Conservation (phyloP, 164 flowering plant species). For the Vitis rotundifolia region DNA sequence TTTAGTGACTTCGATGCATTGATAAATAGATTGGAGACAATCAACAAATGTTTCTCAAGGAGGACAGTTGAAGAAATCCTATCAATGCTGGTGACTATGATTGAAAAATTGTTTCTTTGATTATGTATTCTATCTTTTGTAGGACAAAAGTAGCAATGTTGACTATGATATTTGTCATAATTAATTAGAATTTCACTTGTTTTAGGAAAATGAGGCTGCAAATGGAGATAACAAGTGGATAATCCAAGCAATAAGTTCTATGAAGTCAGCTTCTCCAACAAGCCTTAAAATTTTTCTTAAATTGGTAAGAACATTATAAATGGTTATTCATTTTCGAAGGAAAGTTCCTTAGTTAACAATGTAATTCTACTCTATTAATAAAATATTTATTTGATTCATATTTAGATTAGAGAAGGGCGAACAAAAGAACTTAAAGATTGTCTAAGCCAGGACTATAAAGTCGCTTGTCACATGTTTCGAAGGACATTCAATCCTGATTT, state of each 20-base stretch:
- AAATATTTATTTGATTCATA: not conserved
- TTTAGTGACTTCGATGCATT: not conserved
- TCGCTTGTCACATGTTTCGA: not conserved
- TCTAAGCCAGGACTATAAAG: not conserved
- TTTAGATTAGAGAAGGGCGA: slow-evolving; percentile 12
- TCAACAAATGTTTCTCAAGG: slow-evolving; percentile 16
- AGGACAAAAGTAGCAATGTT: too few relatives aligned
- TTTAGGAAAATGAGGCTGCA: slow-evolving; percentile 8
- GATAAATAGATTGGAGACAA: slow-evolving; percentile 16
- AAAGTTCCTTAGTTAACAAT: too few relatives aligned
- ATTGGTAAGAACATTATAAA: not conserved
- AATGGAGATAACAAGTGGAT: not conserved
- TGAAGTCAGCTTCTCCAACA: slow-evolving; percentile 10
- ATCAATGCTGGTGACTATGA: slow-evolving; percentile 10
- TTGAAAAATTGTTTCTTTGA: too few relatives aligned
- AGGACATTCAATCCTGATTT: slow-evolving; percentile 1
- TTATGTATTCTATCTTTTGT: too few relatives aligned
- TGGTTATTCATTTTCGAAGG: not conserved
- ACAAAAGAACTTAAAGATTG: slow-evolving; percentile 2
- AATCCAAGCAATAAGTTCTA: not conserved
- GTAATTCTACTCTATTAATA: too few relatives aligned
- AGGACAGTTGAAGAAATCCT: slow-evolving; percentile 24
- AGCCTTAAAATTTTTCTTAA: slow-evolving; percentile 5
- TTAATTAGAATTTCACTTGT: not conserved
- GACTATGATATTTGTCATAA: too few relatives aligned